Base-by-base conservation (phyloP, 257 asterid genomes). In the Voacanga thouarsii region DNA sequence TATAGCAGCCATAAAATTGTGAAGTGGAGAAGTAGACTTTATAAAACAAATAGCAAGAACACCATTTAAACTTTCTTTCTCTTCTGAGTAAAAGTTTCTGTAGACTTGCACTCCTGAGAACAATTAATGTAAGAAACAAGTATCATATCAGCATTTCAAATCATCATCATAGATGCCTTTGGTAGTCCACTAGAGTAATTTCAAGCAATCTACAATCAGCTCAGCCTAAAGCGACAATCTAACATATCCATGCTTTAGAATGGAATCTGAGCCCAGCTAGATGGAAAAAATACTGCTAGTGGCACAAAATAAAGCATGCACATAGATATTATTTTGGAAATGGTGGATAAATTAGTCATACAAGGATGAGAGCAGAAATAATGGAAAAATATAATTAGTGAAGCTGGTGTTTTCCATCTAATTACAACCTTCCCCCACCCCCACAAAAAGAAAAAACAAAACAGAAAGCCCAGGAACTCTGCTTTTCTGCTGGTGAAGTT, bases 1-100 rank as follows among this genome's bases (percentile, higher is more conserved):
- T 61, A 91, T 80, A 80, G 89, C 56, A 73, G 91, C 87, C 92
- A 91, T 74, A 44, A 77, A 57, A 59, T 44, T 66, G 81, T 75
- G 75, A 82, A 81, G 92, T 85, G 86, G 92, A 47, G 88, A 83
- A 74, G 76, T 69, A 74, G 90, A 86, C 74, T 60, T 79, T 61
- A 51, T 76, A 74, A 90, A 84, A 78, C 85, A 77, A 67, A 92
- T 87, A 57, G 96, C 97, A 89, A 92, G 83, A 65, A 91, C 97
- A 10, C 98, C 99, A 77, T 89, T 90, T 33, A 82, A 82, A 75
- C 70, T 85, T 86, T 95, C 99, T 85, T 88, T 92, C 89, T 90
- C 96, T 83, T 90, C 91, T 21, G 97, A 79, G 79, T 95, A 95
- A 79, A 95, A 92, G 70, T 79, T 89, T 80, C 99, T 81, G 81